These are phyloP conservation scores for Brassica hybrid DNA, from an alignment of 441 rosid genomes.

Conservation along the genomic window DNA sequence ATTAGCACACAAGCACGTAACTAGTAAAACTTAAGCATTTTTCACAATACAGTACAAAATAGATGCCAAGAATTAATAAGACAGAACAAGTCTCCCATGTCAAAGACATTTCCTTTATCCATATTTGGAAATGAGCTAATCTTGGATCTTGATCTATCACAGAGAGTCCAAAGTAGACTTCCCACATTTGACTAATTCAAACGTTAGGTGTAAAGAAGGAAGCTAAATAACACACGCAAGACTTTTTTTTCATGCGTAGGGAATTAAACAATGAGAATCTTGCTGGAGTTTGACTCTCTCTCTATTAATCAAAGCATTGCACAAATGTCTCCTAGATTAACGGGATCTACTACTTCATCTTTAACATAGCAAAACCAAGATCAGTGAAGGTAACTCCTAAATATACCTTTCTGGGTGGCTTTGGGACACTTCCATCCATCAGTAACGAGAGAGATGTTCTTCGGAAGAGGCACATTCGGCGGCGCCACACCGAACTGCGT, in stretches of 20 bases:
- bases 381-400: too few relatives aligned
- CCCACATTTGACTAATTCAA: constrained; percentile 27
- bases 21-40: background rate
- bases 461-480: constrained; percentile 71
- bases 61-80: constrained; percentile 1
- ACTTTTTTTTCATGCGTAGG: background rate
- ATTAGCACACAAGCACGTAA: background rate
- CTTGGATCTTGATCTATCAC: background rate
- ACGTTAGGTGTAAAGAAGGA: too few relatives aligned
- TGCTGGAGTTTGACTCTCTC: too few relatives aligned
- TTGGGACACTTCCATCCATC: constrained; percentile 80
- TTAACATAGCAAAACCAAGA: too few relatives aligned
- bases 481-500: constrained; percentile 87
- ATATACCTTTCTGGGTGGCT: constrained; percentile 63
- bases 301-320: too few relatives aligned
- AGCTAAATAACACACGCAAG: background rate
- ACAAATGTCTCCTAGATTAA: too few relatives aligned
- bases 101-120: background rate
- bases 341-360: too few relatives aligned
- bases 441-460: constrained; percentile 61
- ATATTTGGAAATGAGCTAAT: background rate
- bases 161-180: background rate
- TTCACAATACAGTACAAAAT: background rate
- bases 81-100: background rate
- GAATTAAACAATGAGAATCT: too few relatives aligned